Conservation (phyloP, 441 rosid species). For the Populus hybrid region DNA sequence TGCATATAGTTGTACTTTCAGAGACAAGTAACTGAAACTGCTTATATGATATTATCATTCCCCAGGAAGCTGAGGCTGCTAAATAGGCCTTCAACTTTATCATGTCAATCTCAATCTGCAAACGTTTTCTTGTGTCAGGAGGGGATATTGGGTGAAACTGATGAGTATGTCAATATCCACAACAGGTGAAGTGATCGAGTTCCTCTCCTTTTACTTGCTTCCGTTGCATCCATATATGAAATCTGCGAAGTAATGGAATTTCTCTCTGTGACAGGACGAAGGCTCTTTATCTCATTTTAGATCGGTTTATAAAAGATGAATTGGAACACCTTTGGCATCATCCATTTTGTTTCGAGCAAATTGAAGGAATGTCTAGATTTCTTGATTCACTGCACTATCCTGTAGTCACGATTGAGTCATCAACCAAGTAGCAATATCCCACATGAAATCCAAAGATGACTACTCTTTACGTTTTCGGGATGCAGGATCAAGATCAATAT, state of each 20-base stretch:
- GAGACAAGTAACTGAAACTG: neutral
- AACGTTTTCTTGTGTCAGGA: conserved; percentile 24
- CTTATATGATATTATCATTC: neutral
- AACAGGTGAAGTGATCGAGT: conserved; percentile 11
- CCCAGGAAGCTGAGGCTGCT: neutral
- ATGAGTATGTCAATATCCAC: conserved; percentile 43
- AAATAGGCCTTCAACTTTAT: neutral
- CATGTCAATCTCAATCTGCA: neutral
- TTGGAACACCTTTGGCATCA: neutral
- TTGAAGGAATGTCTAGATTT: neutral
- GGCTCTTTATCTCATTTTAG: neutral
- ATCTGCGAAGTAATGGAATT: neutral
- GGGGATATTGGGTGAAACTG: conserved; percentile 44
- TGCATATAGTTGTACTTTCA: neutral
- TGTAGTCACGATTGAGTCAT: neutral
- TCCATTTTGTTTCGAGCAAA: neutral
- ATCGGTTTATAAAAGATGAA: neutral
- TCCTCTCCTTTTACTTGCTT: neutral
- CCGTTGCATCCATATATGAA: neutral
- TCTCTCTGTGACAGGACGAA: neutral
- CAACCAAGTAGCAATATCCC: neutral
- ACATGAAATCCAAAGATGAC: neutral
- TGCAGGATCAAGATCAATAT: conserved; percentile 83
- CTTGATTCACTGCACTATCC: neutral
- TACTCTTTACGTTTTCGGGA: neutral